phyloP scores from a whole-genome alignment of 1,139 yeast species.

The Kluyveromyces sp. region DNA sequence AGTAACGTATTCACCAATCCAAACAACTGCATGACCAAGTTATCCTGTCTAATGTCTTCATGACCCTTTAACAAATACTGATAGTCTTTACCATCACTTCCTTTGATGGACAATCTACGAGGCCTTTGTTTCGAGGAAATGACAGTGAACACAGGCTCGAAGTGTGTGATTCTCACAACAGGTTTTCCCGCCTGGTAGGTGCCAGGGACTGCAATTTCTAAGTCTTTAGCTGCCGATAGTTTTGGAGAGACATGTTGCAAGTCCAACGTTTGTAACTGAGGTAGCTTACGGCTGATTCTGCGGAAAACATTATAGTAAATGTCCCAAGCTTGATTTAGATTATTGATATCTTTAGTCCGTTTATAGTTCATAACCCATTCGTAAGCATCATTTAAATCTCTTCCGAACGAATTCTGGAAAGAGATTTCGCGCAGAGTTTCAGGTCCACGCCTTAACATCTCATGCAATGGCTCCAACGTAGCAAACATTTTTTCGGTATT shows the following conservation, averaged over 20 bases:
- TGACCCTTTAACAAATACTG: conserved; percentile 84
- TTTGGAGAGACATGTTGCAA: conserved; percentile 92
- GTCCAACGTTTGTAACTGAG: conserved; percentile 80
- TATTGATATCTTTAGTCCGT: conserved; percentile 77
- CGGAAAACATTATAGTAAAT: conserved; percentile 90
- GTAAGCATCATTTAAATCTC: conserved; percentile 87
- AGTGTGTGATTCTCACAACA: conserved; percentile 59
- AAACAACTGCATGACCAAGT: conserved; percentile 94
- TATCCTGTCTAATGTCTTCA: conserved; percentile 97
- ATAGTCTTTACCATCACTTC: conserved; percentile 89
- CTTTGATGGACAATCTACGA: conserved; percentile 67
- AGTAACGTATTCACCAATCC: conserved; percentile 89
- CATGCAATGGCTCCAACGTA: conserved; percentile 83
- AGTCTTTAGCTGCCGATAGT: conserved; percentile 65
- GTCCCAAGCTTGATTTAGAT: conserved; percentile 96
- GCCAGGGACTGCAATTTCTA: conserved; percentile 91
- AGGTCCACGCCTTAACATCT: conserved; percentile 76
- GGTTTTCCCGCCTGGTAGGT: conserved; percentile 84
- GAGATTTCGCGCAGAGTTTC: conserved; percentile 91
- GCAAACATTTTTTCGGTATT: conserved; percentile 92
- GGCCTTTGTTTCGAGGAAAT: conserved; percentile 96
- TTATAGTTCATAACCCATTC: conserved; percentile 88
- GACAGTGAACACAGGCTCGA: conserved; percentile 82
- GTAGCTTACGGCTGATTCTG: conserved; percentile 80
- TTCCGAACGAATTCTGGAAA: conserved; percentile 87